Evolutionary conservation across 164 flowering plant species (phyloP), one percentile per base, ranked within the genome.

Genomic region (Akebia trifoliata): DNA sequence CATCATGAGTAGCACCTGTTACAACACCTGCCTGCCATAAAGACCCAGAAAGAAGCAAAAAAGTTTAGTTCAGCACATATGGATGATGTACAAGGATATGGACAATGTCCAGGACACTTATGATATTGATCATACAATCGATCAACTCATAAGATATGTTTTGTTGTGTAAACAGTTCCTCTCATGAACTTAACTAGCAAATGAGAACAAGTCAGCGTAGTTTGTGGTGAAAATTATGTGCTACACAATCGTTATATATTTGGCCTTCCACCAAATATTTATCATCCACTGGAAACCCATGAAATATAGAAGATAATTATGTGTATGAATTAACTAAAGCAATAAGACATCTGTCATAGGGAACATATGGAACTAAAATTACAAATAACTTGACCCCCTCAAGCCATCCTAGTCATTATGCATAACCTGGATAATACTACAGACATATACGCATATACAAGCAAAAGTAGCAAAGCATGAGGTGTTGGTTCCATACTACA

Each of bases 21-120:
- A 69, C 69, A 34, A 69, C 73, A 65, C 60, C 69, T 59, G 74
- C 74, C 99, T 93, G 88, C 65, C 52, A 66, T 54, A 25, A 57
- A 61, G 57, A 62, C 43, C 67, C 50, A 66, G 21, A 57, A 54
- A 43, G 40, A 63, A 15, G 38, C 12, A 25, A n/a, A 63, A 40
- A 10, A 54, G 49, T 54, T 68, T 26, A 60, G 56, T 49, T 56
- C 29, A n/a, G 38, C 28, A 47, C 6, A 21, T n/a, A 35, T n/a
- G 52, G 36, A 59, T 25, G 18, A 24, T 35, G 39, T 37, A 48
- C 12, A 38, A 26, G 29, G 24, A 39, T 12, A 29, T 14, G 12
- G 18, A 21, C 34, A 57, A 34, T 9, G 8, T 18, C 43, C 28
- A 54, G 57, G 11, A 24, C 12, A 20, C 12, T 20, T 25, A 54